Evolutionary conservation across 2,329 filamentous ascomycete genomes (phyloP), one percentile per base, ranked within the genome.

Genomic region (Pseudogymnoascus sp.): DNA sequence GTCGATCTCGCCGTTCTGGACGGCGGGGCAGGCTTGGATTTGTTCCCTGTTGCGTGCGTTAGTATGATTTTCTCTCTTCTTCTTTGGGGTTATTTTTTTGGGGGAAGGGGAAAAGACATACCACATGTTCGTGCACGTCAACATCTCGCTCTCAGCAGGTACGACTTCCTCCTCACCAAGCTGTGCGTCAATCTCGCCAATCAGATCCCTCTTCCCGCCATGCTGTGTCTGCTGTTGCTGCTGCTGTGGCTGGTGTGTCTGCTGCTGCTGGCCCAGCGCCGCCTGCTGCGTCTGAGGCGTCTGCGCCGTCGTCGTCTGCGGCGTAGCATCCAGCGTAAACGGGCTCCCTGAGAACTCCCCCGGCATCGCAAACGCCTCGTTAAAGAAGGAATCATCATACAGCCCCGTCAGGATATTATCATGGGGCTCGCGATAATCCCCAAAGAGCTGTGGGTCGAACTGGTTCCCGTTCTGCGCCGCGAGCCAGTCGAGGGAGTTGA

Each of bases 101-200:
- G 26, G 26, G 26, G 26, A 26, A 26, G 23, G 23, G 23, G 5
- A 5, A 5, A 5, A 5, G 5, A 26, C 89, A 73, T 84, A 97
- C 93, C 93, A 97, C 61, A 97, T 93, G 74, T 95, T 93, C 70
- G 89, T 93, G 77, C 93, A 97, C 65, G 85, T 91, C 70, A 96
- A 81, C 72, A 91, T 82, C 68, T 88, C 80, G 33, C 83, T 80
- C 64, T 83, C 82, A 9, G 79, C 82, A 9, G 84, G 84, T 15
- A 86, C 83, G 66, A 87, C 77, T 37, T 88, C 88, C 7, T 93
- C 89, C 7, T 87, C 82, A 4, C 85, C 80, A 63, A 91, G 84
- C 74, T 91, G 87, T 65, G 87, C 86, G 71, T 96, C 92, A 66
- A 96, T 90, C 73, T 91, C 84, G 40, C 87, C 83, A 66, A 96